phyloP scores from a whole-genome alignment of 2,329 filamentous ascomycete species.

The Ophiostoma australiae region DNA sequence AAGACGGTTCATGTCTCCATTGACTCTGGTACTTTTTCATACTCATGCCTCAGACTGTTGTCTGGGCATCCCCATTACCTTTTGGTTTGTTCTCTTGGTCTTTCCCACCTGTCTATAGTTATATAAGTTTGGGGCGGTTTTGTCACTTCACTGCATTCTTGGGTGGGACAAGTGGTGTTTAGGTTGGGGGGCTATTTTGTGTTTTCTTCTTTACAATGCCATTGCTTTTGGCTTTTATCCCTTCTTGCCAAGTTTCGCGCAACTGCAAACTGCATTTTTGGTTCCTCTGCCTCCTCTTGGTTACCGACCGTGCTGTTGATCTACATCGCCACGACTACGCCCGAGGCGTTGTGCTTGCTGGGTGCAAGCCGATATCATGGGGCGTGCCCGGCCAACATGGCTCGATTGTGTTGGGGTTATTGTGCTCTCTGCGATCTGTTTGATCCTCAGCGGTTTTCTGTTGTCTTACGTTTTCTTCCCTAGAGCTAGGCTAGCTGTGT shows the following conservation, averaged over 20 bases:
- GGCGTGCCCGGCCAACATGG: not conserved
- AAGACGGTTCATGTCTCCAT: not conserved
- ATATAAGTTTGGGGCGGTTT: conserved; percentile 12
- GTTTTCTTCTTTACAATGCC: conserved; percentile 24
- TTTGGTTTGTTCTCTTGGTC: not conserved
- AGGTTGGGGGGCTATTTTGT: conserved; percentile 14
- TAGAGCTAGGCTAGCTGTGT: conserved; percentile 17
- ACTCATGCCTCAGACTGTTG: not conserved
- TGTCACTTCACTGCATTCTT: conserved; percentile 16
- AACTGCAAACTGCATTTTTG: not conserved
- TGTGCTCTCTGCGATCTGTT: not conserved
- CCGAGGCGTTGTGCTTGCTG: not conserved
- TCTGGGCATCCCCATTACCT: not conserved
- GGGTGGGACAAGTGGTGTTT: conserved; percentile 21
- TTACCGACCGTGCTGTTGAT: not conserved
- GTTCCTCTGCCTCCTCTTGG: not conserved
- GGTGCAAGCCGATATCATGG: not conserved
- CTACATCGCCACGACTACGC: not conserved
- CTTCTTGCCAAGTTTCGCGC: not conserved
- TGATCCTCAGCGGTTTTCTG: not conserved
- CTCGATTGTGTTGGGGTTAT: not conserved
- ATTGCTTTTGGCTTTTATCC: not conserved
- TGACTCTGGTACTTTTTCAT: not conserved
- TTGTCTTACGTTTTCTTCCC: not conserved
- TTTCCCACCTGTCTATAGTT: conserved; percentile 16